Conservation (phyloP, 495 filamentous ascomycete species). For the Annulohypoxylon stygium region DNA sequence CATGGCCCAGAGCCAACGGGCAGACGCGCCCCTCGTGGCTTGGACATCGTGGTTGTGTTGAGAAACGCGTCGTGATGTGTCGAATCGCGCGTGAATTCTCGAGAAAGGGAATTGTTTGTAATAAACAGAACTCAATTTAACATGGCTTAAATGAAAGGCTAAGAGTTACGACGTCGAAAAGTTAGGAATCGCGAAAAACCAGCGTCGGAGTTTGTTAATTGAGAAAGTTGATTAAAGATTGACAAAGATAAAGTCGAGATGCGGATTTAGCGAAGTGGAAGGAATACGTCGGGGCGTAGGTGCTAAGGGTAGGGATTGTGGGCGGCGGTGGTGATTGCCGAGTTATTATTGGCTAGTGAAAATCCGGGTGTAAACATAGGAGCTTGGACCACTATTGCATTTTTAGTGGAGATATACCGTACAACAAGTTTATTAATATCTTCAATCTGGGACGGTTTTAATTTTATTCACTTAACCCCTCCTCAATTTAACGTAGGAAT, state of each 20-base stretch:
- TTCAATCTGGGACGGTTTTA: slow-evolving; percentile 4
- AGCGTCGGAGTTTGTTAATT: slow-evolving; percentile 13
- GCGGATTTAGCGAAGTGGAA: slow-evolving; percentile 1
- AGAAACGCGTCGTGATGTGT: slow-evolving; percentile 45
- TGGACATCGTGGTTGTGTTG: slow-evolving; percentile 58
- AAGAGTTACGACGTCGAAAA: slow-evolving; percentile 5
- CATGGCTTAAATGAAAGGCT: slow-evolving; percentile 34
- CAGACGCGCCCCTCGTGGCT: slow-evolving; percentile 64
- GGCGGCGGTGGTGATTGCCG: slow-evolving; percentile 25
- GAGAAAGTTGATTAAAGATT: slow-evolving; percentile 13
- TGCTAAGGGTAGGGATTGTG: slow-evolving; percentile 36
- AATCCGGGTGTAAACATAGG: slow-evolving; percentile 43
- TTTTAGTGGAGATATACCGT: slow-evolving; percentile 8
- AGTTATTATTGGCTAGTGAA: slow-evolving; percentile 34
- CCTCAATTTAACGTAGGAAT: background rate
- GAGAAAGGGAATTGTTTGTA: slow-evolving; percentile 12
- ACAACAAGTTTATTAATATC: slow-evolving; percentile 2
- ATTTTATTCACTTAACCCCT: slow-evolving; percentile 12
- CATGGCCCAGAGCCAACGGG: slow-evolving; percentile 68
- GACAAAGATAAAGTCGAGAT: background rate
- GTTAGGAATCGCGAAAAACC: slow-evolving; percentile 5
- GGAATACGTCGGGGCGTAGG: slow-evolving; percentile 19
- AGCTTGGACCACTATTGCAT: slow-evolving; percentile 43
- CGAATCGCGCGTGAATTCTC: slow-evolving; percentile 39
- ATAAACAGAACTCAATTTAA: slow-evolving; percentile 38